phyloP scores from a whole-genome alignment of 108 stramenopile genomes.

The Fragilaria crotonensis region DNA sequence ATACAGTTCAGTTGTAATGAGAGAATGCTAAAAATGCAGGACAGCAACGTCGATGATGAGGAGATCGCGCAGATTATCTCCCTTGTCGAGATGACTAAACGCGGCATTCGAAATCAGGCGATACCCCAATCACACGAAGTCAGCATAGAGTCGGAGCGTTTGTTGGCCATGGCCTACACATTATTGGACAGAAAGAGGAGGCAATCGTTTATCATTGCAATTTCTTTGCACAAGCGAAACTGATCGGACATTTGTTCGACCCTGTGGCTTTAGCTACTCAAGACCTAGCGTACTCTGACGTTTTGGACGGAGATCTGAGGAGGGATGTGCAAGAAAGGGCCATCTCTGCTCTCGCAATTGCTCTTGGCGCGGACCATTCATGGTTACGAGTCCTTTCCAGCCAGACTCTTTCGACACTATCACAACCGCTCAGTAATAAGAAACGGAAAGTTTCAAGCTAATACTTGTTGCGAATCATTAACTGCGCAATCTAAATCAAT shows the following conservation, averaged over 20 bases:
- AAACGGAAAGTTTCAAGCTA: too few species aligned
- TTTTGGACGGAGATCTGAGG: background rate
- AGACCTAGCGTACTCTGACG: slow-evolving; percentile 5
- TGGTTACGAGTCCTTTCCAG: too few species aligned
- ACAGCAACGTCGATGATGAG: background rate
- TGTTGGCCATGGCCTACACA: slow-evolving; percentile 20
- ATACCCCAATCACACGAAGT: slow-evolving; percentile 31
- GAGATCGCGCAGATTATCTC: slow-evolving; percentile 7
- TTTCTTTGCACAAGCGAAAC: slow-evolving; percentile 7
- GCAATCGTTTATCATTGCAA: slow-evolving; percentile 12
- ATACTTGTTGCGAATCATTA: too few species aligned
- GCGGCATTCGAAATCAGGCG: slow-evolving; percentile 25
- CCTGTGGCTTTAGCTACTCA: slow-evolving; percentile 28
- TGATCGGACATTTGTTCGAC: slow-evolving; percentile 14
- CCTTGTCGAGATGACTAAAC: slow-evolving; percentile 18
- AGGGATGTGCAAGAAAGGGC: background rate
- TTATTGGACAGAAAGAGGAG: slow-evolving; percentile 2
- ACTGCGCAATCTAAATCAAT: too few species aligned
- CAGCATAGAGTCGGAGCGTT: slow-evolving; percentile 26
- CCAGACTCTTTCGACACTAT: too few species aligned
- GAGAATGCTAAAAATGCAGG: background rate
- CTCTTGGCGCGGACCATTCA: background rate
- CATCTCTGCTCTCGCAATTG: background rate
- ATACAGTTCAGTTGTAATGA: slow-evolving; percentile 23
- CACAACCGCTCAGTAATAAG: too few species aligned